Percentiles rank a stretch among this genome's conserved stretches.
Evolutionary conservation across 2,329 filamentous ascomycete species (phyloP).

Genomic region (Aspergillus sp.): DNA sequence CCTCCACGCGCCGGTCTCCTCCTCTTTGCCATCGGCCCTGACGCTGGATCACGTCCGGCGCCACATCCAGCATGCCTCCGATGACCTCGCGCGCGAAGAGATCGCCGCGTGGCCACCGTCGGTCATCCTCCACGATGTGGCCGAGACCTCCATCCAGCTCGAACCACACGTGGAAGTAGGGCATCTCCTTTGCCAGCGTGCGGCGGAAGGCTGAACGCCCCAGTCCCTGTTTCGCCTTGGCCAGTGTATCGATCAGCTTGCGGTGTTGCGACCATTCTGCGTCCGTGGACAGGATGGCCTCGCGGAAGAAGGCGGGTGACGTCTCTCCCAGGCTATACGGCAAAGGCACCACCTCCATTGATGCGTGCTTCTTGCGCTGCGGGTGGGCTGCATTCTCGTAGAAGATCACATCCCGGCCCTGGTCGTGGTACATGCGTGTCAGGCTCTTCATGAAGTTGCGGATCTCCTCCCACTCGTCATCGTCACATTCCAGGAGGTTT

Average conservation of each 20-base stretch:
- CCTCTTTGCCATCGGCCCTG: constrained; percentile 80
- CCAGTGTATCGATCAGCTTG: constrained; percentile 84
- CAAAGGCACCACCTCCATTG: constrained; percentile 81
- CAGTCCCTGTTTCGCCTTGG: constrained; percentile 58
- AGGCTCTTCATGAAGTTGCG: constrained; percentile 98
- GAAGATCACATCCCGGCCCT: constrained; percentile 89
- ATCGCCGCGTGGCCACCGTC: constrained; percentile 85
- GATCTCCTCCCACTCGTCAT: constrained; percentile 99
- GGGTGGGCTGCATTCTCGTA: constrained; percentile 94
- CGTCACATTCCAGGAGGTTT: constrained; percentile 95
- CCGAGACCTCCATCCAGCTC: constrained; percentile 86
- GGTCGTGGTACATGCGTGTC: constrained; percentile 89
- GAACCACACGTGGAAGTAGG: constrained; percentile 98
- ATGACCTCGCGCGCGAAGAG: constrained; percentile 89
- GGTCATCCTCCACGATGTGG: constrained; percentile 84
- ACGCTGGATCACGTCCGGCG: constrained; percentile 79
- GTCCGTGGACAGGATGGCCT: constrained; percentile 84
- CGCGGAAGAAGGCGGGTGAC: constrained; percentile 90
- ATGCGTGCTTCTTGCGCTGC: constrained; percentile 75
- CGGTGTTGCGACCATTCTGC: constrained; percentile 95
- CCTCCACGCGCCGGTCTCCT: constrained; percentile 66
- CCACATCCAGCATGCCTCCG: constrained; percentile 85
- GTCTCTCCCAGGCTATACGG: constrained; percentile 89
- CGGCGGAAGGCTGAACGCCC: constrained; percentile 80
- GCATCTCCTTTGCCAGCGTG: constrained; percentile 89